Base-by-base conservation (phyloP, 2,329 filamentous ascomycete species). In the Colletotrichum horii region DNA sequence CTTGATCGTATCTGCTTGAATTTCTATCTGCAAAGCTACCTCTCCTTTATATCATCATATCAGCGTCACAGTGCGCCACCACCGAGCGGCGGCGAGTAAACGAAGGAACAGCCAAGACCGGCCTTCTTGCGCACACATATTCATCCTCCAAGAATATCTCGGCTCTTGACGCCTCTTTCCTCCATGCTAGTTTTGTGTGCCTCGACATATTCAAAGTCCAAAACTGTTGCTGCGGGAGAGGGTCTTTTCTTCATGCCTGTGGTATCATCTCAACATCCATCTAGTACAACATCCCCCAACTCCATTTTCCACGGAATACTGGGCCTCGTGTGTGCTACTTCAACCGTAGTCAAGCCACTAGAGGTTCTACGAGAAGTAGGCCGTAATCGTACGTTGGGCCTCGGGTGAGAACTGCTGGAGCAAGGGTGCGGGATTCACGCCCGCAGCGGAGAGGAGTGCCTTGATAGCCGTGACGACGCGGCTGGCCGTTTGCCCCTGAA, bases 401-500 rank as follows among this genome's bases (percentile, higher is more conserved):
- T 98, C 95, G 3, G 93, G 93, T 15, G 93, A 91, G 81, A 98
- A 92, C 72, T 93, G 92, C 76, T 92, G 91, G 71, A 98, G 88
- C 66, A 98, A 88, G 78, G 94, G 93, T 76, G 92, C 92, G 3
- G 94, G 92, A 80, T 98, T 94, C 62, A 97, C 88, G 69, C 92
- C 93, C 7, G 95, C 93, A 34, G 91, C 90, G 76, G 92, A 90
- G 55, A 98, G 90, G 66, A 99, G 89, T 68, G 91, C 87, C 87
- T 98, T 98, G 43, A 94, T 94, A 3, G 95, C 93, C 60, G 88
- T 88, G 36, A 95, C 94, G 73, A 98, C 94, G 76, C 94, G 92
- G 76, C 89, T 91, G 30, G 95, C 95, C 24, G 94, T 96, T 82
- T 96, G 92, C 24, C 96, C 96, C 82, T 96, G 94, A 55, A 99